A percentile compares a stretch with the other conserved stretches of the same genome.
Conservation (phyloP, 371 early-diverging fungal species). For the Catenaria anguillulae region DNA sequence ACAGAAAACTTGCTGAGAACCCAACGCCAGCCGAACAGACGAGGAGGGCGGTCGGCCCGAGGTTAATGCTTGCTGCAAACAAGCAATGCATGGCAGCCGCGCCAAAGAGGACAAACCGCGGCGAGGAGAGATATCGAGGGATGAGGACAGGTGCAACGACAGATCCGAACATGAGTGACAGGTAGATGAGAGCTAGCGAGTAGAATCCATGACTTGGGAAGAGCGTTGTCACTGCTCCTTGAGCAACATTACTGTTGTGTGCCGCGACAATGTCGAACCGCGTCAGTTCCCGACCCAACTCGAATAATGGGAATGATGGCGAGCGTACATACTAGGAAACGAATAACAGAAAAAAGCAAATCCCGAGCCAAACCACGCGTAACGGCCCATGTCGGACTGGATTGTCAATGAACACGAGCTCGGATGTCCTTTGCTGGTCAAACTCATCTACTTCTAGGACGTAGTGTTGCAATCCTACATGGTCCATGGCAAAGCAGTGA, state of each 20-base stretch:
- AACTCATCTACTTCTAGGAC: background rate
- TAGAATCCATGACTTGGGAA: background rate
- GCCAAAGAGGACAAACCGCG: background rate
- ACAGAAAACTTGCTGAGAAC: background rate
- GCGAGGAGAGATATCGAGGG: background rate
- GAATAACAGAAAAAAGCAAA: background rate
- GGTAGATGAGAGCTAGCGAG: background rate
- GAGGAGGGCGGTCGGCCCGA: background rate
- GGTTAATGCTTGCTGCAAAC: background rate
- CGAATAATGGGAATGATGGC: background rate
- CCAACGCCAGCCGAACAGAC: background rate
- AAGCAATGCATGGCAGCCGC: background rate
- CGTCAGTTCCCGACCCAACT: too few relatives aligned
- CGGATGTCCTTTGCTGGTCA: background rate
- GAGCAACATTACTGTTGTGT: background rate
- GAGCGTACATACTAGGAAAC: background rate
- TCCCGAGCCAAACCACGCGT: background rate
- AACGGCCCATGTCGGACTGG: background rate
- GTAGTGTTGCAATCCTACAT: background rate
- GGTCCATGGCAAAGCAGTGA: too few relatives aligned
- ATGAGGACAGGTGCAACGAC: background rate
- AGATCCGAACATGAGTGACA: background rate
- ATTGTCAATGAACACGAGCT: background rate
- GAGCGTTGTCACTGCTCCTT: background rate
- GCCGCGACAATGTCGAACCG: too few relatives aligned